Evolutionary conservation across 2,329 filamentous ascomycete species (phyloP), one percentile per base, ranked within the genome.

Genomic region (Helminthosporium solani): DNA sequence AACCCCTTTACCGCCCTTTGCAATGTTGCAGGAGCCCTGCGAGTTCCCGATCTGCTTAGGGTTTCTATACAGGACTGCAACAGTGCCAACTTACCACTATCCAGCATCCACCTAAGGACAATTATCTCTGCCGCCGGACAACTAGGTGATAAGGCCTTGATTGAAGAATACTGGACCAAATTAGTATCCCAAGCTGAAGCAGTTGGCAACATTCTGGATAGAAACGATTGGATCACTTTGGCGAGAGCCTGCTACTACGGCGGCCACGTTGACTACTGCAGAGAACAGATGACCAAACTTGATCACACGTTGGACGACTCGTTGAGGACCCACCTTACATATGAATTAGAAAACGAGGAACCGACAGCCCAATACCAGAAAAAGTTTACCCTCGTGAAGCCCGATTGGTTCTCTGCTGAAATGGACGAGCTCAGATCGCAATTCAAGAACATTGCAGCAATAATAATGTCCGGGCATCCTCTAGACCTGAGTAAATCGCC

Each of bases 401-500:
- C 42, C 7, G 48, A 48, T 3, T 53, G 56, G 6, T 50, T 69
- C 6, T 34, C 46, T 1, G 18, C 43, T 2, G 48, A 60, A 30
- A 42, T 69, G 3, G 47, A 56, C 2, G 40, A 33, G 7, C 47
- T 70, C 15, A 57, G 60, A 28, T 31, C 42, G 15, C 60, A 66
- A 23, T 53, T 66, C 40, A 49, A 49, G 28, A 60, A 65, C 34
- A 57, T 70, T 6, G 54, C 58, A 27, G 54, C 60, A 3, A 57
- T 65, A 1, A 38, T 66, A 40, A 66, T 68, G 64, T 64, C 66
- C 7, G 61, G 60, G 5, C 52, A 56, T 19, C 56, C 67, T 7
- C 61, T 70, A 20, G 64, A 74, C 54, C 61, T 74, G 30, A 57
- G 52, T 14, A 47, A 58, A 3, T 61, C 66, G 12, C 61, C 63